Conservation (phyloP, 2,329 filamentous ascomycete species). For the Chrysoporthe cubensis region DNA sequence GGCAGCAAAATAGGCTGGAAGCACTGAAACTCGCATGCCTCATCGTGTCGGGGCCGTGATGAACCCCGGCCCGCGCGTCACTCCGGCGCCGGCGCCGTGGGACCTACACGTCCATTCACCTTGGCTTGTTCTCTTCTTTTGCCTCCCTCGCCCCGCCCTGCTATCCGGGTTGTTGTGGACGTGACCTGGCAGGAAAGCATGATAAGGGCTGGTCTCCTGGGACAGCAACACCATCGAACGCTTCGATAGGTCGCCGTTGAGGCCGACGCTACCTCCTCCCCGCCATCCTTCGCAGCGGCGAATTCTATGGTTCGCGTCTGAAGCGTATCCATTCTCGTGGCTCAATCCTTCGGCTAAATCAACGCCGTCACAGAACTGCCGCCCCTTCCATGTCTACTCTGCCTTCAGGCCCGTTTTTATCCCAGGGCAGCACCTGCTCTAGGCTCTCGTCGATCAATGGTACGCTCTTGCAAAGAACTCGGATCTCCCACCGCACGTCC, state of each 20-base stretch:
- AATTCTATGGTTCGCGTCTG: neutral
- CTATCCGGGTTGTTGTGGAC: too few relatives aligned
- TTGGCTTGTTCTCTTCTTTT: too few relatives aligned
- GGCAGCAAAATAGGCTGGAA: too few relatives aligned
- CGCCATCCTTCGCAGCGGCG: neutral
- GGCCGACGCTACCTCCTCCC: neutral
- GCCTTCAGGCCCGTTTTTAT: neutral
- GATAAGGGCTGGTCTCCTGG: neutral
- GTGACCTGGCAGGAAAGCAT: neutral
- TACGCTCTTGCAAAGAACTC: neutral
- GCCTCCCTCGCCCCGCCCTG: neutral
- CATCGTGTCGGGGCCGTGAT: too few relatives aligned
- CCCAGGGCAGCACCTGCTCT: neutral
- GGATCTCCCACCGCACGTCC: neutral
- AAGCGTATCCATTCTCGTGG: neutral
- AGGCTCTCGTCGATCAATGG: neutral
- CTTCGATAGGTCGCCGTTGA: neutral
- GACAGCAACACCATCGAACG: neutral
- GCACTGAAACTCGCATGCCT: too few relatives aligned
- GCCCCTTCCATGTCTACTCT: slow-evolving; percentile 1
- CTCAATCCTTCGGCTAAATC: slow-evolving; percentile 13
- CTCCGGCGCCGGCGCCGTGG: too few relatives aligned
- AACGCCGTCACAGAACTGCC: neutral
- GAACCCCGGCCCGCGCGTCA: too few relatives aligned
- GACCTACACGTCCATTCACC: too few relatives aligned